Base-by-base conservation (phyloP, 179 eudicot genomes). In the Gypsophila paniculata region DNA sequence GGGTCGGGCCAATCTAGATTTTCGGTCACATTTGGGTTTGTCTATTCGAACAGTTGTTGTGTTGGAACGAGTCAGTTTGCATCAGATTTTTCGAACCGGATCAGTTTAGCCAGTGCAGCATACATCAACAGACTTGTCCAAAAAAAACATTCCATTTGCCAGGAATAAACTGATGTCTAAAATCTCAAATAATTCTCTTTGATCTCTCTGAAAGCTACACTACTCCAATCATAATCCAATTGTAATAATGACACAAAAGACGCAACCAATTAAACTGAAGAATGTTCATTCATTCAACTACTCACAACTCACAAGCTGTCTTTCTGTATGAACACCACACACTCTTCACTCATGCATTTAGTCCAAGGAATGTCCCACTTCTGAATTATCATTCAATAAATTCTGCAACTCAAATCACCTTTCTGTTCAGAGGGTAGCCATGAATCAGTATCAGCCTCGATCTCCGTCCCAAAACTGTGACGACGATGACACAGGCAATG, bases 271-370 rank as follows among this genome's bases (percentile, higher is more conserved):
- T 21, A 36, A 23, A 72, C n/a, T n/a, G n/a, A 29, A 66, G 29
- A 69, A 64, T 39, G 26, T 55, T 55, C 36, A 57, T 5, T 65
- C 36, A 70, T 70, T 57, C 78, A 78, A 74, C 75, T 57, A 64
- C 78, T 66, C 64, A 34, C 13, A 14, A 64, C 78, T 66, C 64
- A 34, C 13, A 14, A 63, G 29, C 60, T 70, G 77, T 70, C 72
- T 74, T 48, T 46, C 21, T 54, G 59, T 48, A 25, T 21, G 29
- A 29, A 55, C 19, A 63, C 81, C 81, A 78, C 75, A 69, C 34
- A 78, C 81, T 74, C 62, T 18, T 55, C 72, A 64, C 52, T 82
- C 84, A 70, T 3, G 52, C 81, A 79, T 71, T 81, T 77, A 81
- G 70, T 74, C 22, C 39, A 23, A 13, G 34, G 25, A 51, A 46